Percentiles rank a stretch among this genome's conserved stretches.
phyloP scores from a whole-genome alignment of 495 filamentous ascomycete genomes.

The Amorphotheca resinae region DNA sequence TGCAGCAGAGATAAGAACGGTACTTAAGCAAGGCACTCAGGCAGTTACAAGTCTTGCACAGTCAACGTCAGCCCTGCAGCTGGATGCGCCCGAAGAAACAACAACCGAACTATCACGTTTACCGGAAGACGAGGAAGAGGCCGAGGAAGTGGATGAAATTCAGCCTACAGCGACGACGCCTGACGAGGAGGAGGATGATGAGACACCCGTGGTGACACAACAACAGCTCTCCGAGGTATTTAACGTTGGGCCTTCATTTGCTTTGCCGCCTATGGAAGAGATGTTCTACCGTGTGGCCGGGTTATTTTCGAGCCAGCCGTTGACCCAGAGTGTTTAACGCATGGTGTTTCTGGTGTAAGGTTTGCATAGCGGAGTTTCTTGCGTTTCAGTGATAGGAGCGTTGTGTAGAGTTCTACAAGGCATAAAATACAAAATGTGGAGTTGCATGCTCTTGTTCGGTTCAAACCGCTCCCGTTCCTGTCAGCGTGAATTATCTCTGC shows the following conservation, averaged over 20 bases:
- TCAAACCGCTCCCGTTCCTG: no score
- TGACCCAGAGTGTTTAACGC: conserved; percentile 6
- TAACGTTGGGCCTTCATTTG: conserved; percentile 57
- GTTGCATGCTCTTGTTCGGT: conserved; percentile 2
- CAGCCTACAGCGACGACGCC: conserved; percentile 6
- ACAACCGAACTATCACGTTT: background rate
- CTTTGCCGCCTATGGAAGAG: conserved; percentile 63
- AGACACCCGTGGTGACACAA: conserved; percentile 42
- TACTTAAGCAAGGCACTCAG: conserved; percentile 34
- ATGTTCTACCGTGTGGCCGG: conserved; percentile 64
- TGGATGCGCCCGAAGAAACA: conserved; percentile 22
- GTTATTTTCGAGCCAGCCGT: conserved; percentile 39
- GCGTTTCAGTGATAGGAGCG: conserved; percentile 9
- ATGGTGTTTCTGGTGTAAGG: background rate
- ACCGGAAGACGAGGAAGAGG: conserved; percentile 22
- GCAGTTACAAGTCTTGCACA: conserved; percentile 34
- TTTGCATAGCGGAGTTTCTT: conserved; percentile 12
- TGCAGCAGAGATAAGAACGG: conserved; percentile 42
- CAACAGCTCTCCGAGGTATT: conserved; percentile 64
- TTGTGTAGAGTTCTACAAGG: conserved; percentile 3
- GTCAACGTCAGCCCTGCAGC: conserved; percentile 33
- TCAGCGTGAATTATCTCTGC: no score
- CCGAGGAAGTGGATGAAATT: conserved; percentile 26
- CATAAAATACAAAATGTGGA: conserved; percentile 6
- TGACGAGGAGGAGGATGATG: conserved; percentile 23